A percentile compares a stretch with the other conserved stretches of the same genome.
These are phyloP conservation scores for Colletotrichum abscissum DNA, from an alignment of 2,329 filamentous ascomycete species.

Conservation along the genomic window DNA sequence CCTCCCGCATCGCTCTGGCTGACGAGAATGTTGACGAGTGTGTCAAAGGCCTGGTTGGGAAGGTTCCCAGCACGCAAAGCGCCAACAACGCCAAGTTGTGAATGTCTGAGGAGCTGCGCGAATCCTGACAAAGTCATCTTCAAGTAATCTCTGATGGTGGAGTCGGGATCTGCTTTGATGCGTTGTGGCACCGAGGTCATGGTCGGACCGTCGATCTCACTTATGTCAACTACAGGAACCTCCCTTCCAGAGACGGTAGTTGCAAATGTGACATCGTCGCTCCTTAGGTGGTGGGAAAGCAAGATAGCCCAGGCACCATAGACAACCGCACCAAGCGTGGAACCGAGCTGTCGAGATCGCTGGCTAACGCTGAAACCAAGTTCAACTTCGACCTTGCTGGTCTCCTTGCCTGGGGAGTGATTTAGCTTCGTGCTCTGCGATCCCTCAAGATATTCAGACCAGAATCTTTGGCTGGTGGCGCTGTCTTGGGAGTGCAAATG, in stretches of 20 bases:
- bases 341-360: not conserved
- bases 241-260: conserved; percentile 54
- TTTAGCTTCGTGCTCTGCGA: not conserved
- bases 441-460: not conserved
- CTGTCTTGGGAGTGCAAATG: not conserved
- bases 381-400: not conserved
- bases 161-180: conserved; percentile 34
- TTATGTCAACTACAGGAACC: conserved; percentile 54
- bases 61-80: conserved; percentile 1
- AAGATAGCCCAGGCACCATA: conserved; percentile 37
- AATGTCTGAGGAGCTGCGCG: conserved; percentile 38
- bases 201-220: conserved; percentile 57
- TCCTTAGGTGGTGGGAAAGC: conserved; percentile 37
- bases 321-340: conserved; percentile 17
- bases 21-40: conserved; percentile 34
- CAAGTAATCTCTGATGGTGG: conserved; percentile 39
- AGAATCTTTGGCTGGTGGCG: not conserved
- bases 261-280: conserved; percentile 53
- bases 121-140: conserved; percentile 34
- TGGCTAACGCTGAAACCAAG: conserved; percentile 7
- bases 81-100: conserved; percentile 41
- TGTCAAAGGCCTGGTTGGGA: conserved; percentile 30
- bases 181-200: conserved; percentile 46
- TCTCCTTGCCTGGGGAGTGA: not conserved
- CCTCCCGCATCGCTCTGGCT: not conserved